Base-by-base conservation (phyloP, 345 rosid species). In the Salix brachista region DNA sequence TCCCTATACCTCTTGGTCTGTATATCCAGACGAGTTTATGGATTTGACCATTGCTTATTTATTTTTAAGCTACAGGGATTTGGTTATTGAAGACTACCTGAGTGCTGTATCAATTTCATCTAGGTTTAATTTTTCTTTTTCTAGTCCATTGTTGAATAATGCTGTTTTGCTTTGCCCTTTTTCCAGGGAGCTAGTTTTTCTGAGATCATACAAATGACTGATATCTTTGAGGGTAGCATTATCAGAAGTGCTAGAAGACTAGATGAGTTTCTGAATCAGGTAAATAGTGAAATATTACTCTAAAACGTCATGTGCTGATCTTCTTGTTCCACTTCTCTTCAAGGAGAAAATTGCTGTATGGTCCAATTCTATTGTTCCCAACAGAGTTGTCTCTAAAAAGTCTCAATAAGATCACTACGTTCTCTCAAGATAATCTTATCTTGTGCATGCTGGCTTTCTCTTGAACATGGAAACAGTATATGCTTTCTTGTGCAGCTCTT, bases 231-330 rank as follows among this genome's bases (percentile, higher is more conserved):
- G 84, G 99, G 99, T 65, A 96, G 99, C 76, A 89, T 96, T 76
- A 90, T 94, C 69, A 88, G 97, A 78, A 96, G 97, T 80, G 94
- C 94, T 61, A 88, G 99, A 87, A 87, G 97, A 82, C 94, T 94
- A 3, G 99, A 92, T 62, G 99, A 96, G 83, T 96, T 96, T 87
- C 72, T 96, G 91, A 94, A 91, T 83, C 98, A 94, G 97, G 98
- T 94, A 83, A 32, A 50, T 70, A 70, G 28, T 25, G 26, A 34
- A 70, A 23, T 21, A 30, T 73, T 37, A 32, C 65, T 5, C 73
- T 72, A 11, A 28, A 30, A 19, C 34, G 21, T 25, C 32, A 62
- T 25, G 25, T 71, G 19, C 37, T 65, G 32, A 41, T 41, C 44
- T 12, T 25, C 37, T 56, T 23, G 13, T 44, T n/a, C 28, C 44